phyloP scores from a whole-genome alignment of 1,139 yeast genomes.

The Zhuliangozyma blackwelliae region DNA sequence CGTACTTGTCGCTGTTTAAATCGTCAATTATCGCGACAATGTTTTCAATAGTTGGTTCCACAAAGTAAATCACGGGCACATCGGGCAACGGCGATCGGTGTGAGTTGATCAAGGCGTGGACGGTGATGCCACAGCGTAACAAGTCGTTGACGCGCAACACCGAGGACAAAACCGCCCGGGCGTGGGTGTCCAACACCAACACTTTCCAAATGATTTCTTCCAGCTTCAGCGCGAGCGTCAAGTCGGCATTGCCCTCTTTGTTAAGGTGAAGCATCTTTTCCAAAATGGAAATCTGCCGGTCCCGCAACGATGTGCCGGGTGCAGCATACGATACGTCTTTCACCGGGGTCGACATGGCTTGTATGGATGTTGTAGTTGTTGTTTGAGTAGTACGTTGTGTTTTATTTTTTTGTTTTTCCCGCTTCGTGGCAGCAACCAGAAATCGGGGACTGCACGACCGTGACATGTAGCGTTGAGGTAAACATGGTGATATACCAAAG shows the following conservation, averaged over 20 bases:
- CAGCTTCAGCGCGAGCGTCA: constrained; percentile 48
- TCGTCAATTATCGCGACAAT: constrained; percentile 67
- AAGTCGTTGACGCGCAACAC: constrained; percentile 88
- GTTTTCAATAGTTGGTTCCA: constrained; percentile 81
- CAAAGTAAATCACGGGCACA: constrained; percentile 90
- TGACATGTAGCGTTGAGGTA: too few species aligned
- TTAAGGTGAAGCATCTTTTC: constrained; percentile 84
- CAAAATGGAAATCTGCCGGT: constrained; percentile 43
- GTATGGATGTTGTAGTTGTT: too few species aligned
- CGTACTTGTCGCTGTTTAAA: constrained; percentile 68
- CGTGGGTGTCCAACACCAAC: constrained; percentile 73
- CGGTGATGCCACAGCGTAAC: constrained; percentile 83
- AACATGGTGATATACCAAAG: too few species aligned
- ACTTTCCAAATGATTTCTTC: constrained; percentile 88
- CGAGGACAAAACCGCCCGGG: constrained; percentile 83
- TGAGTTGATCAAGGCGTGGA: constrained; percentile 69
- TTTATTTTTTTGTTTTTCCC: too few species aligned
- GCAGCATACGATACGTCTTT: background rate
- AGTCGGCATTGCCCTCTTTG: constrained; percentile 50
- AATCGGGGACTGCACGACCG: too few species aligned
- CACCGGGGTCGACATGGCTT: too few species aligned
- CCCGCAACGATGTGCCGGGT: constrained; percentile 23
- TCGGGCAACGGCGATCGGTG: constrained; percentile 80
- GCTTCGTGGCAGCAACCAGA: too few species aligned
- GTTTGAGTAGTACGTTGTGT: too few species aligned